These are phyloP conservation scores for Antitrichia curtipendula DNA, from an alignment of 225 moss, liverwort and hornwort species.

Conservation along the genomic window DNA sequence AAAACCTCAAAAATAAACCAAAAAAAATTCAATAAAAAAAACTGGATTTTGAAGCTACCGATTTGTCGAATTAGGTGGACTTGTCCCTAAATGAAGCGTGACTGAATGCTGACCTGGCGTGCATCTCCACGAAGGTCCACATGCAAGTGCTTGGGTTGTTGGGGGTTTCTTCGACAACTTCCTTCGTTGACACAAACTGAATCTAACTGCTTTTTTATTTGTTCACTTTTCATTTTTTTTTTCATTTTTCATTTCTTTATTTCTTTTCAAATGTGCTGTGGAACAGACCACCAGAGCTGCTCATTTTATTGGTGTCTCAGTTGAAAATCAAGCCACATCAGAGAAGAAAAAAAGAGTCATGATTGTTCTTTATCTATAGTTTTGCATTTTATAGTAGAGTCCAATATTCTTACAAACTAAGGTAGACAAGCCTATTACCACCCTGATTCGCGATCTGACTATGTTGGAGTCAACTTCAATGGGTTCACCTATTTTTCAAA, in stretches of 20 bases:
- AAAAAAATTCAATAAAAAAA: background rate
- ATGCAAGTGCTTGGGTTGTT: background rate
- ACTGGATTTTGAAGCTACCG: background rate
- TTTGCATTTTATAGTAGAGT: no score
- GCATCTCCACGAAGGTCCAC: background rate
- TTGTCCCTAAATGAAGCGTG: background rate
- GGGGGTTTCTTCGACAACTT: background rate
- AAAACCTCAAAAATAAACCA: background rate
- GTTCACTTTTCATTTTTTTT: accelerated
- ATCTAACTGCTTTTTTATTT: background rate
- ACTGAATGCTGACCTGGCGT: background rate
- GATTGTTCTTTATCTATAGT: no score
- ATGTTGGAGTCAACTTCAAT: no score
- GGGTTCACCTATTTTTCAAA: no score
- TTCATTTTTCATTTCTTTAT: background rate
- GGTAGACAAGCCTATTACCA: no score
- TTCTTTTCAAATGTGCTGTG: background rate
- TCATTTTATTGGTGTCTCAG: no score
- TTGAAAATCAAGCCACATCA: no score
- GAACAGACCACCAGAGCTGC: no score
- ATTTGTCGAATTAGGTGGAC: no score
- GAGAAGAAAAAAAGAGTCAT: no score
- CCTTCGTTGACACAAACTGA: background rate
- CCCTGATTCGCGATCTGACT: no score
- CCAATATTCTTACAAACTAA: no score